Evolutionary conservation across 352 stramenopile genomes (phyloP).

Genomic region (Pythium monospermum): DNA sequence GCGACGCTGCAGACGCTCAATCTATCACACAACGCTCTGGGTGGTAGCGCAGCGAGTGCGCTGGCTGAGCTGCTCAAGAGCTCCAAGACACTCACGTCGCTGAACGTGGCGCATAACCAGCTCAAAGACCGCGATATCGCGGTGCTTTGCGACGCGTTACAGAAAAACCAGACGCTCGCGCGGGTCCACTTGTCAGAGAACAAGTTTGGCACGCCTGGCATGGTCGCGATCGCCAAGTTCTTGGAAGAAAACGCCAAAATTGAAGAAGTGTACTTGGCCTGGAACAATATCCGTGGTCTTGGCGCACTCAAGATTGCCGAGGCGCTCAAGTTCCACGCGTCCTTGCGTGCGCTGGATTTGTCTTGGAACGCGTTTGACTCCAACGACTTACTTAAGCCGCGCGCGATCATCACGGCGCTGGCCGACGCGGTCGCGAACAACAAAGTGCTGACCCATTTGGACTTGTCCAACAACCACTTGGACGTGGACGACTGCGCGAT

Average conservation of each 20-base stretch:
- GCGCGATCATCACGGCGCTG: constrained; percentile 47
- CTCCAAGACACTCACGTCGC: constrained; percentile 46
- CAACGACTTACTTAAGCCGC: constrained; percentile 34
- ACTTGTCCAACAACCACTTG: constrained; percentile 68
- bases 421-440: constrained; percentile 68
- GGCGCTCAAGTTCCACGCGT: constrained; percentile 67
- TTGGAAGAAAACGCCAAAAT: constrained; percentile 72
- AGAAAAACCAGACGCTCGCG: constrained; percentile 61
- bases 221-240: constrained; percentile 62
- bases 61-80: constrained; percentile 34
- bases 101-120: constrained; percentile 66
- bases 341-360: constrained; percentile 61
- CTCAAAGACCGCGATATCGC: constrained; percentile 55
- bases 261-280: constrained; percentile 72
- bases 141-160: constrained; percentile 69
- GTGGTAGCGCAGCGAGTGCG: constrained; percentile 29
- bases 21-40: constrained; percentile 56
- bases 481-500: constrained; percentile 57
- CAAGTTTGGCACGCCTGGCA: constrained; percentile 49
- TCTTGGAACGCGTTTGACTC: constrained; percentile 75
- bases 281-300: constrained; percentile 67
- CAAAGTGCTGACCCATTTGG: constrained; percentile 64
- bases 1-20: constrained; percentile 52
- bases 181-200: constrained; percentile 74
- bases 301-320: constrained; percentile 71